Evolutionary conservation across 495 filamentous ascomycete species (phyloP), one percentile per base, ranked within the genome.

Genomic region (Baudoinia panamericana): DNA sequence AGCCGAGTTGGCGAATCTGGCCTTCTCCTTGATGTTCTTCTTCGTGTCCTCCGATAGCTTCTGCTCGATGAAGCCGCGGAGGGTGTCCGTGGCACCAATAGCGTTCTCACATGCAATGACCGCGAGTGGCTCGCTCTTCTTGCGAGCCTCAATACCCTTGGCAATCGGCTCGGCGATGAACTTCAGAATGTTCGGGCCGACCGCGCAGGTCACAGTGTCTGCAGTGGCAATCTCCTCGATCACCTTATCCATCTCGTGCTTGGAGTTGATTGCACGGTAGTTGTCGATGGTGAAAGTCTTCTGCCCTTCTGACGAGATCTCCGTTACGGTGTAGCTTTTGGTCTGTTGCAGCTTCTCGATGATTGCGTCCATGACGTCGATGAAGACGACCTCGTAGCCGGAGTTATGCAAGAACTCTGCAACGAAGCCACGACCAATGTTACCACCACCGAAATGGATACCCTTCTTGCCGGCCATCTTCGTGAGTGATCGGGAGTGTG

Each of bases 61-160:
- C 25, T 81, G 64, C 64, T 84, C 80, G 70, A 93, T 88, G 68
- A 79, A 76, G 28, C 69, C 72, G 41, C 77, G 78, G 27, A 93
- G 74, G 1, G 78, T 78, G 56, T 90, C 82, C 6, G 92, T 96
- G 46, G 83, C 90, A 41, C 78, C 78, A 52, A 94, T 93, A 56
- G 82, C 82, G 65, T 97, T 97, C 69, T 97, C 90, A 61, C 90
- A 97, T 30, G 90, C 90, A 61, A 97, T 90, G 55, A 97, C 82
- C 6, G 85, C 84, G 27, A 93, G 56, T 3, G 87, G 88, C 37
- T 70, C 72, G 28, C 70, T 59, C n/a, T 67, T 69, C 24, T 73
- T 71, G 15, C 92, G 82, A 35, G 69, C 66, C 49, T 82, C 75
- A 50, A 97, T 79, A 36, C 82, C 90, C 68, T 88, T 87, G 58